Conservation (phyloP, 176 grass and related monocot genomes). For the Hsuehochloa calcarea region DNA sequence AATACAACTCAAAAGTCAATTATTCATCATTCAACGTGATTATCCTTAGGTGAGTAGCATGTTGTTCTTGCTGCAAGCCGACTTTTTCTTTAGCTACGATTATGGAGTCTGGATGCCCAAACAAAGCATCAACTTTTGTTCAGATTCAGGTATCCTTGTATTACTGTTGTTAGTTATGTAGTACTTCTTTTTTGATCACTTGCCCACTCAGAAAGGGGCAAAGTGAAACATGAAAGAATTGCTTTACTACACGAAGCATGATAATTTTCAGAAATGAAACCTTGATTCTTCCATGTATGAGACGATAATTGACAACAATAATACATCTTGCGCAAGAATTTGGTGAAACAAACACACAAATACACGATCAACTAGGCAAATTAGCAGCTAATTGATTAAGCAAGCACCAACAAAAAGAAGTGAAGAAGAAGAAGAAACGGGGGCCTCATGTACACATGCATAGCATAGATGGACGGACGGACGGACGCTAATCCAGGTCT, state of each 20-base stretch:
- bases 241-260: background rate
- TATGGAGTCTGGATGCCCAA: too few species aligned
- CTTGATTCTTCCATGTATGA: background rate
- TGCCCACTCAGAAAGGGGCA: background rate
- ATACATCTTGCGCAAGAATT: slow-evolving; percentile 19
- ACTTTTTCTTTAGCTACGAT: too few species aligned
- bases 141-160: background rate
- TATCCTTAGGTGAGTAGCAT: too few species aligned
- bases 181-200: background rate
- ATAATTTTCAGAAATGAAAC: background rate
- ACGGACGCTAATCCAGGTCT: background rate
- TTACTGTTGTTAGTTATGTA: background rate
- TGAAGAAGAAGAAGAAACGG: background rate
- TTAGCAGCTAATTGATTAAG: background rate
- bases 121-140: background rate
- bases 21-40: too few species aligned
- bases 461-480: background rate
- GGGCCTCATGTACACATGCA: slow-evolving; percentile 5
- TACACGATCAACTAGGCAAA: slow-evolving; percentile 8
- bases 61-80: too few species aligned
- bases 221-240: background rate
- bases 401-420: background rate
- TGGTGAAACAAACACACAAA: background rate
- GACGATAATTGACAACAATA: background rate
- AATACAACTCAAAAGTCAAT: too few species aligned